phyloP scores from a whole-genome alignment of 768 basidiomycete species.

The Kwoniella mangroviensis region DNA sequence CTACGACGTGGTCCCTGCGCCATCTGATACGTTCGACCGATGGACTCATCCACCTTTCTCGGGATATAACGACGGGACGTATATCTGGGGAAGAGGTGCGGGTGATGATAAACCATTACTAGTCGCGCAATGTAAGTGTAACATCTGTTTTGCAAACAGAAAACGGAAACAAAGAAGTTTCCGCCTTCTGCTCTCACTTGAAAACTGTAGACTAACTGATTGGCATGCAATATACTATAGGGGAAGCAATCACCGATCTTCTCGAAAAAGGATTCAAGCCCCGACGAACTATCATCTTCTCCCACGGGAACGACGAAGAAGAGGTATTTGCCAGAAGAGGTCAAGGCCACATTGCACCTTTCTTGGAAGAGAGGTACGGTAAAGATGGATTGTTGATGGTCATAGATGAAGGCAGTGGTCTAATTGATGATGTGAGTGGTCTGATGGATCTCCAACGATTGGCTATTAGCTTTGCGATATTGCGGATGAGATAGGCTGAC shows the following conservation, averaged over 20 bases:
- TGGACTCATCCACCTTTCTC: constrained; percentile 53
- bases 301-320: constrained; percentile 55
- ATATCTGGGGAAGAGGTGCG: constrained; percentile 53
- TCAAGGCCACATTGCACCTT: constrained; percentile 50
- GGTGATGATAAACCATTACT: constrained; percentile 55
- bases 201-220: too few species aligned
- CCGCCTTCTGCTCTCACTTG: too few species aligned
- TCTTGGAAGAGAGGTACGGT: constrained; percentile 51
- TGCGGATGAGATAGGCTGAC: neutral
- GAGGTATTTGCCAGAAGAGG: constrained; percentile 53
- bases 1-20: constrained; percentile 56
- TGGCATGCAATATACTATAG: too few species aligned
- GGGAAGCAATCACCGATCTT: constrained; percentile 53
- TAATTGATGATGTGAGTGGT: constrained; percentile 40
- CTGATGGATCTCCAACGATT: neutral
- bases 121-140: constrained; percentile 48
- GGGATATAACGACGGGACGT: constrained; percentile 48
- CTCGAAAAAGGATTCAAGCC: constrained; percentile 47
- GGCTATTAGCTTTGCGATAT: neutral
- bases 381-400: constrained; percentile 50
- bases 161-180: too few species aligned
- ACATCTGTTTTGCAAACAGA: too few species aligned
- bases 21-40: constrained; percentile 48
- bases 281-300: constrained; percentile 49
- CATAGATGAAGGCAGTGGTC: constrained; percentile 50